Evolutionary conservation across 108 stramenopile genomes (phyloP), one percentile per base, ranked within the genome.

Genomic region (Nitzschia palea): DNA sequence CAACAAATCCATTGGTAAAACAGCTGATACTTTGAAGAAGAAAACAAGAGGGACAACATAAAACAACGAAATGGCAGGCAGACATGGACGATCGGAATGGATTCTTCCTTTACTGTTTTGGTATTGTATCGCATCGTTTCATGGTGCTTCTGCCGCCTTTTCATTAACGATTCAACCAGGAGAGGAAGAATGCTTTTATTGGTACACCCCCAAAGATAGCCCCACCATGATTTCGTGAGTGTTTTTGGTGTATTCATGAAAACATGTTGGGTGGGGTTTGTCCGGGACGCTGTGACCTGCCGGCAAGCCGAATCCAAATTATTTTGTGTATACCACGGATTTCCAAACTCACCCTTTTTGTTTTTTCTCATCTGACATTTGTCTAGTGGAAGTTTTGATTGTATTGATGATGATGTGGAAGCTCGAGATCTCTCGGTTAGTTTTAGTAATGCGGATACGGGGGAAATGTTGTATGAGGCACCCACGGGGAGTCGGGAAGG

Each of bases 401-500:
- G 73, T 17, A 42, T 76, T 20, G 71, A 82, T 32, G 76, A 82
- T 32, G 76, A 77, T 52, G 71, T 75, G 0, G 55, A 66, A n/a
- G 43, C 66, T 23, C 33, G 62, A 14, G 62, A 71, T 56, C 37
- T 82, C n/a, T 42, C 57, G 0, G 75, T 62, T 0, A 58, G 51
- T 44, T 43, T 82, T 0, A 47, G 47, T 10, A 44, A 70, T 12
- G 12, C 34, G 0, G 53, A 66, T n/a, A 77, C 35, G 0, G 67
- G 66, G 10, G 51, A 68, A 22, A 26, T 42, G 6, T 25, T 86
- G 30, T 87, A 86, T 78, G 62, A 80, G 67, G 78, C 80, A n/a
- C 55, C 66, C 48, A 58, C 52, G 4, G 82, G 74, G 15, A 68
- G 60, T 15, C 62, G 67, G 52, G 86, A 87, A 73, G 89, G 85